phyloP scores from a whole-genome alignment of 169 alveolate species.

The Plasmodium relictum region DNA sequence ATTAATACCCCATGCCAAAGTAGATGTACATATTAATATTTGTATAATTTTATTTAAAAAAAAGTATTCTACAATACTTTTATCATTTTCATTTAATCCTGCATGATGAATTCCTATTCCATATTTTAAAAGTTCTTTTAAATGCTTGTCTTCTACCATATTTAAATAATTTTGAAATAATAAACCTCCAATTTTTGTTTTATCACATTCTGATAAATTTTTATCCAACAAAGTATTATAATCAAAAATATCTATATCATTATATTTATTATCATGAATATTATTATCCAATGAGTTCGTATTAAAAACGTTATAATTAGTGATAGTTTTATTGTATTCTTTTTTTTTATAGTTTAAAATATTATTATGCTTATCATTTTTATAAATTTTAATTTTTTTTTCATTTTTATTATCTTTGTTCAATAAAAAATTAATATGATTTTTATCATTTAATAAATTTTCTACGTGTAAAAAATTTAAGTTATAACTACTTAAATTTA shows the following conservation, averaged over 20 bases:
- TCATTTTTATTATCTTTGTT: slow-evolving; percentile 4
- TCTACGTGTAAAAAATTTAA: slow-evolving; percentile 48
- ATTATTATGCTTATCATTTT: not conserved
- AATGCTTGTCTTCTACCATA: slow-evolving; percentile 90
- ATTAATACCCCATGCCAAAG: slow-evolving; percentile 99
- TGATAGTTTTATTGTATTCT: not conserved
- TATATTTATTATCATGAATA: not conserved
- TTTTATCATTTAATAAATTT: slow-evolving; percentile 70
- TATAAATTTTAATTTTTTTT: slow-evolving; percentile 2
- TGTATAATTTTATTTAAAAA: slow-evolving; percentile 94
- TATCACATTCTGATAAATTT: slow-evolving; percentile 33
- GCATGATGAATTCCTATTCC: slow-evolving; percentile 99
- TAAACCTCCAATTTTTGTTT: slow-evolving; percentile 20
- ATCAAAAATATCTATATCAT: slow-evolving; percentile 18
- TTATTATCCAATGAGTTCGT: not conserved
- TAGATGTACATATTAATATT: slow-evolving; percentile 97
- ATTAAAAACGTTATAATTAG: not conserved
- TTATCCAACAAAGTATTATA: slow-evolving; percentile 11
- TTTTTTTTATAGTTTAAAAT: not conserved
- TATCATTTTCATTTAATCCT: slow-evolving; percentile 95
- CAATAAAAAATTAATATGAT: slow-evolving; percentile 70
- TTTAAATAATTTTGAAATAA: slow-evolving; percentile 40
- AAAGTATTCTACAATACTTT: slow-evolving; percentile 96
- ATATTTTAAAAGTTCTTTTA: slow-evolving; percentile 90
- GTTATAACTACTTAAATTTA: slow-evolving; percentile 47